phyloP scores from a whole-genome alignment of 176 grass and related monocot species.

The Oryza officinalis region DNA sequence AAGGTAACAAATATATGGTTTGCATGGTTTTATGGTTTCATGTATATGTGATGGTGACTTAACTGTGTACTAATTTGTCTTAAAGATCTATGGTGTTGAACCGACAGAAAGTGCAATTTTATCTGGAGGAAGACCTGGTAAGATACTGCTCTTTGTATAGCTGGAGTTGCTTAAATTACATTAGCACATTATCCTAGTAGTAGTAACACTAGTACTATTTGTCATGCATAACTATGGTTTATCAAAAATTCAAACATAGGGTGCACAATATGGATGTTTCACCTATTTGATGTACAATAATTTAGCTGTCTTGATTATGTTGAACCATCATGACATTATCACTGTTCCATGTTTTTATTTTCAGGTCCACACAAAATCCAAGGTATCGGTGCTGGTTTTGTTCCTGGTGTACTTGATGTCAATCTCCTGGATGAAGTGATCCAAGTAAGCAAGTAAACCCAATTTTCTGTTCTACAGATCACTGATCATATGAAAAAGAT shows the following conservation, averaged over 20 bases:
- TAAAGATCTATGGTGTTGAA: conserved; percentile 55
- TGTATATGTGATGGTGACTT: not conserved
- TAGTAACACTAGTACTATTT: not conserved
- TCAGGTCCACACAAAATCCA: conserved; percentile 64
- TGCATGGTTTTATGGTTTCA: not conserved
- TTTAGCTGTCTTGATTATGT: not conserved
- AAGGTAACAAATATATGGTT: conserved; percentile 27
- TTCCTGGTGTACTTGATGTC: conserved; percentile 55
- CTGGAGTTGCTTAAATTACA: not conserved
- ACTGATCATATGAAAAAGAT: not conserved
- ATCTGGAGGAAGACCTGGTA: conserved; percentile 56
- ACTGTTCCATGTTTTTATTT: not conserved
- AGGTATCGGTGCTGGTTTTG: conserved; percentile 56
- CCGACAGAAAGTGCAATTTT: conserved; percentile 55
- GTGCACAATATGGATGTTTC: not conserved
- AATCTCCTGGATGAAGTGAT: conserved; percentile 56
- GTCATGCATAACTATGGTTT: not conserved
- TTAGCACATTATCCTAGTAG: not conserved
- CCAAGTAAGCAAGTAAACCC: conserved; percentile 30
- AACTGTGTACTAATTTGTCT: not conserved
- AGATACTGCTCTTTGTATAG: not conserved
- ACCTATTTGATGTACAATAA: not conserved
- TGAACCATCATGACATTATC: not conserved
- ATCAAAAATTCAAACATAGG: not conserved
- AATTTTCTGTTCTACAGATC: not conserved